Evolutionary conservation across 495 filamentous ascomycete genomes (phyloP), one percentile per base, ranked within the genome.

Genomic region (Trypethelium eluteriae): DNA sequence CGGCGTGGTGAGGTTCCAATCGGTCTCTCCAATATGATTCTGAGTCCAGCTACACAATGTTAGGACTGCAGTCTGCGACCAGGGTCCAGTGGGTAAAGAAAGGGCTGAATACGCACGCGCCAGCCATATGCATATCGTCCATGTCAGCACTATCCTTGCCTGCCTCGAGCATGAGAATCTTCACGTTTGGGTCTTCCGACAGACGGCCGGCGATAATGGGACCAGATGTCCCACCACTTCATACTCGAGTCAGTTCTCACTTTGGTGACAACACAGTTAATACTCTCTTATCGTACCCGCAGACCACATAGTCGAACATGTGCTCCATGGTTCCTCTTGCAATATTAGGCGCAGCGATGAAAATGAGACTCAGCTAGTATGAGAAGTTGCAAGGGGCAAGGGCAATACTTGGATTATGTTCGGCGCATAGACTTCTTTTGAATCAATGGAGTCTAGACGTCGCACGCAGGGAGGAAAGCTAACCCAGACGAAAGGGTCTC

Each of bases 181-280:
- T 74, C 6, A 75, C 73, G 62, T 75, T 72, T n/a, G 72, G 72
- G 66, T 82, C 77, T 66, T 80, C 79, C 46, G 80, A 79, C 14
- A 84, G 76, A 39, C 80, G 79, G 50, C 75, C 77, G 62, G 81
- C 81, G n/a, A 84, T 66, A 32, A 81, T 80, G 63, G 79, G 80
- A 50, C 80, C 81, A 12, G 78, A 75, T 49, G 81, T 81, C 3
- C 81, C 82, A 49, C 80, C 70, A 36, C 70, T 70, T 50, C 62
- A 66, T 35, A 68, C 64, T 66, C 66, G 10, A 72, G 50, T 66
- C 65, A 67, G 65, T 47, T 25, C 46, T 38, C 38, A 16, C 25
- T 63, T 18, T 18, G 2, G 38, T 36, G 38, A 12, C 2, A 46
- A 34, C 16, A 38, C 11, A 59, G 14, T 34, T 59, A 35, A 32